phyloP scores from a whole-genome alignment of 805 yeast species.

The Wickerhamia fluorescens region DNA sequence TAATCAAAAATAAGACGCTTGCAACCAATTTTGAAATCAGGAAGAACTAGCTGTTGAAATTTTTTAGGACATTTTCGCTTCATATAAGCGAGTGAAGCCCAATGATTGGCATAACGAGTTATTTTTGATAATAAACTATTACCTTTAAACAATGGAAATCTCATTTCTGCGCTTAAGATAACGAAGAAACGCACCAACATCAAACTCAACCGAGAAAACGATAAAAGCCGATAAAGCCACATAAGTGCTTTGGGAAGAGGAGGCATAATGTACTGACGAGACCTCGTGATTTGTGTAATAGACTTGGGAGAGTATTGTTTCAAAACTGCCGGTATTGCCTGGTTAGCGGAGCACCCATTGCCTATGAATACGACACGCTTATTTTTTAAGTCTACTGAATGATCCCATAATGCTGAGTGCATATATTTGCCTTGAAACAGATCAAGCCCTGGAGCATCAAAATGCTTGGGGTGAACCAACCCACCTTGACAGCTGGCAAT shows the following conservation, averaged over 20 bases:
- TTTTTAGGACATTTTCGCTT: slow-evolving; percentile 21
- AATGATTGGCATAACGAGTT: slow-evolving; percentile 18
- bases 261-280: slow-evolving; percentile 34
- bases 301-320: slow-evolving; percentile 18
- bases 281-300: slow-evolving; percentile 26
- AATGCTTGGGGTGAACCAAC: slow-evolving; percentile 28
- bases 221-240: slow-evolving; percentile 15
- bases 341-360: slow-evolving; percentile 38
- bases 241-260: slow-evolving; percentile 23
- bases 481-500: slow-evolving; percentile 27
- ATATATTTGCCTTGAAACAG: slow-evolving; percentile 30
- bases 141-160: slow-evolving; percentile 31
- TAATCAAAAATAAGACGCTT: slow-evolving; percentile 35
- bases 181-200: slow-evolving; percentile 21
- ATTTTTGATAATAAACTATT: slow-evolving; percentile 18
- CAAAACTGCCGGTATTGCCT: slow-evolving; percentile 31
- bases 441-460: slow-evolving; percentile 25
- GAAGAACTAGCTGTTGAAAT: slow-evolving; percentile 26
- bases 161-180: slow-evolving; percentile 22
- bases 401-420: slow-evolving; percentile 37
- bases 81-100: slow-evolving; percentile 19
- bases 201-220: slow-evolving; percentile 22
- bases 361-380: slow-evolving; percentile 35
- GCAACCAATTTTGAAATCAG: slow-evolving; percentile 36
- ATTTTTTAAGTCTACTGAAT: slow-evolving; percentile 22